Conservation (phyloP, 768 basidiomycete species). For the Lentinula raphanica region DNA sequence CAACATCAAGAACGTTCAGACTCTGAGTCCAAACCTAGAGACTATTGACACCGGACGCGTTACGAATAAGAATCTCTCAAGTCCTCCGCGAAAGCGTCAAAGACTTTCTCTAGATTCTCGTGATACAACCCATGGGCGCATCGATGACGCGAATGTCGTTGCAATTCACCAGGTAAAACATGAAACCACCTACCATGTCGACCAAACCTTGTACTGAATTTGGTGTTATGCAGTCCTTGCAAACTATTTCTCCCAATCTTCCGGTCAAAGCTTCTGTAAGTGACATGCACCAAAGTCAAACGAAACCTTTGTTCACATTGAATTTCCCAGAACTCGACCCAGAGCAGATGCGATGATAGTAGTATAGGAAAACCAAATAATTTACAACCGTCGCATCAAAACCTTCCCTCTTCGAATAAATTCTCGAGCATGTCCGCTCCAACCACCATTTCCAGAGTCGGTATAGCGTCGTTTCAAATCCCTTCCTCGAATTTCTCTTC, state of each 20-base stretch:
- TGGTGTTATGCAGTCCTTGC: too few relatives aligned
- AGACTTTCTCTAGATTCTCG: background rate
- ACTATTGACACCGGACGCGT: background rate
- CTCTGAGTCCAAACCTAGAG: background rate
- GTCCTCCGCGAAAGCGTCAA: background rate
- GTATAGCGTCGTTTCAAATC: background rate
- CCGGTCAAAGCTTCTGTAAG: background rate
- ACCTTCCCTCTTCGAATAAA: background rate
- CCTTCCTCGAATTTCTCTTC: background rate
- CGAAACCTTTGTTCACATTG: too few relatives aligned
- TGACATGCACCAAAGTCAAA: background rate
- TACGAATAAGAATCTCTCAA: background rate
- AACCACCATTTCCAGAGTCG: background rate
- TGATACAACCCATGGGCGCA: background rate
- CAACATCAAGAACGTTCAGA: background rate
- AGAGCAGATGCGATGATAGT: background rate
- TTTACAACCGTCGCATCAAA: too few relatives aligned
- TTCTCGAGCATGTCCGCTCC: background rate
- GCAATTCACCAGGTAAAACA: background rate
- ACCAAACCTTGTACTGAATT: too few relatives aligned
- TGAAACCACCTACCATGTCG: too few relatives aligned
- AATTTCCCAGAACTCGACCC: background rate
- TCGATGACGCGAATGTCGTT: background rate
- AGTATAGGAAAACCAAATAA: background rate
- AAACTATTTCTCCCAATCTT: background rate